phyloP scores from a whole-genome alignment of 1,139 yeast genomes.

The Arxiozyma heterogenica region DNA sequence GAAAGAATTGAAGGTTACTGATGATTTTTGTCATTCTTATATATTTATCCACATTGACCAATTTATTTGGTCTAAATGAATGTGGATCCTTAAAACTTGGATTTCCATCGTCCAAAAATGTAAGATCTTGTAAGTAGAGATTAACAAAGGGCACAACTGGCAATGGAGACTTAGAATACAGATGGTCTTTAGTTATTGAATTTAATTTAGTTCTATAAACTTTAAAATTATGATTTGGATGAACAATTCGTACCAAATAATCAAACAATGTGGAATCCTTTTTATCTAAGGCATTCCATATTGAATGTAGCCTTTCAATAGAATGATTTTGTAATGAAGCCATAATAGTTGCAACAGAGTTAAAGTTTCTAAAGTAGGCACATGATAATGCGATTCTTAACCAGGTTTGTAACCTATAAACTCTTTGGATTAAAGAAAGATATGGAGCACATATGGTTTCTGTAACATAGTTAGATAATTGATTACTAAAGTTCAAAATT shows the following conservation, averaged over 20 bases:
- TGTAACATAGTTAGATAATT: constrained; percentile 71
- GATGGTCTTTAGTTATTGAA: constrained; percentile 36
- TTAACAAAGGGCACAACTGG: constrained; percentile 86
- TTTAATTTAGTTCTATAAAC: constrained; percentile 64
- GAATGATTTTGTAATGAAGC: constrained; percentile 78
- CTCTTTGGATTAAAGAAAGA: constrained; percentile 31
- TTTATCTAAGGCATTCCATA: constrained; percentile 60
- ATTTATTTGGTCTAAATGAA: constrained; percentile 38
- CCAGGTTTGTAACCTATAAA: constrained; percentile 63
- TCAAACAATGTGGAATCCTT: constrained; percentile 60
- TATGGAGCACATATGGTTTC: constrained; percentile 62
- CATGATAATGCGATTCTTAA: constrained; percentile 77
- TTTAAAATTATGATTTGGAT: constrained; percentile 75
- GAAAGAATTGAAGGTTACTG: constrained; percentile 71
- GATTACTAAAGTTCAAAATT: constrained; percentile 66
- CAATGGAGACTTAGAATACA: constrained; percentile 43
- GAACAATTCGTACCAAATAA: constrained; percentile 59
- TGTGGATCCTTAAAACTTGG: constrained; percentile 56
- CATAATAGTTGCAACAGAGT: constrained; percentile 80
- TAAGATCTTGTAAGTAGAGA: constrained; percentile 74
- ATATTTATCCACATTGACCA: constrained; percentile 75
- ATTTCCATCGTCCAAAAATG: constrained; percentile 83
- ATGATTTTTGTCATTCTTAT: constrained; percentile 63
- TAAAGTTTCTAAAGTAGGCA: constrained; percentile 69
- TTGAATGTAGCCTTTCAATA: constrained; percentile 52